A percentile compares a stretch with the other conserved stretches of the same genome.
These are phyloP conservation scores for Cladosporium sp. DNA, from an alignment of 2,329 filamentous ascomycete species.

Conservation along the genomic window DNA sequence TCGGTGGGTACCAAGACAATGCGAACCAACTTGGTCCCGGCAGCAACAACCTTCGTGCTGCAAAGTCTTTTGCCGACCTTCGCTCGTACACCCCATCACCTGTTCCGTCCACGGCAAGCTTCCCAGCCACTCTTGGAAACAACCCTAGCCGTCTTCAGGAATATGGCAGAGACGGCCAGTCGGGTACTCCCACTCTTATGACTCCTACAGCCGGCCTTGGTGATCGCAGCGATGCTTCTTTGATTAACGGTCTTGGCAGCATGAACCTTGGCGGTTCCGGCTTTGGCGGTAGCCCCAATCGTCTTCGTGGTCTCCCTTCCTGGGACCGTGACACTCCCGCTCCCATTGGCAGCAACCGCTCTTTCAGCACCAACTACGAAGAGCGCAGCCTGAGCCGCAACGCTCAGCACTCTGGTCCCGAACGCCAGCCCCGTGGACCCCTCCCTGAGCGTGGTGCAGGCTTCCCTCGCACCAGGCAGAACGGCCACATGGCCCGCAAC, in stretches of 20 bases:
- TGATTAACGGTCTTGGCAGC: conserved; percentile 60
- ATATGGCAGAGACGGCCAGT: conserved; percentile 53
- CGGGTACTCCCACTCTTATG: conserved; percentile 60
- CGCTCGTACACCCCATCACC: conserved; percentile 94
- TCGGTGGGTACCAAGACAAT: conserved; percentile 77
- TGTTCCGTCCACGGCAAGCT: conserved; percentile 83
- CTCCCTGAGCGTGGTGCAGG: conserved; percentile 56
- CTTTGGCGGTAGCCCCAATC: conserved; percentile 53
- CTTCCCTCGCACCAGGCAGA: conserved; percentile 52
- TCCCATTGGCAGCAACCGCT: conserved; percentile 61
- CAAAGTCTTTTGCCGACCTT: conserved; percentile 94
- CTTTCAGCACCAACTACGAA: conserved; percentile 57
- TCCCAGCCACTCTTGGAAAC: conserved; percentile 63
- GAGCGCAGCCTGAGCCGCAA: conserved; percentile 49
- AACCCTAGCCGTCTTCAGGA: conserved; percentile 61
- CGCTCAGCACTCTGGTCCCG: conserved; percentile 41
- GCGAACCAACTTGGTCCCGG: conserved; percentile 59
- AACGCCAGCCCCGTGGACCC: conserved; percentile 60
- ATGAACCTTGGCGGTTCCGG: conserved; percentile 52
- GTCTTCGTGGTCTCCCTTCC: conserved; percentile 57
- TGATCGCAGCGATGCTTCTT: conserved; percentile 29
- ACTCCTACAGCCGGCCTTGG: conserved; percentile 49
- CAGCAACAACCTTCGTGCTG: conserved; percentile 73
- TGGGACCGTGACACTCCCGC: conserved; percentile 57
- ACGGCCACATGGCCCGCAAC: conserved; percentile 58